Base-by-base conservation (phyloP, 345 rosid genomes). In the Citrus inodora region DNA sequence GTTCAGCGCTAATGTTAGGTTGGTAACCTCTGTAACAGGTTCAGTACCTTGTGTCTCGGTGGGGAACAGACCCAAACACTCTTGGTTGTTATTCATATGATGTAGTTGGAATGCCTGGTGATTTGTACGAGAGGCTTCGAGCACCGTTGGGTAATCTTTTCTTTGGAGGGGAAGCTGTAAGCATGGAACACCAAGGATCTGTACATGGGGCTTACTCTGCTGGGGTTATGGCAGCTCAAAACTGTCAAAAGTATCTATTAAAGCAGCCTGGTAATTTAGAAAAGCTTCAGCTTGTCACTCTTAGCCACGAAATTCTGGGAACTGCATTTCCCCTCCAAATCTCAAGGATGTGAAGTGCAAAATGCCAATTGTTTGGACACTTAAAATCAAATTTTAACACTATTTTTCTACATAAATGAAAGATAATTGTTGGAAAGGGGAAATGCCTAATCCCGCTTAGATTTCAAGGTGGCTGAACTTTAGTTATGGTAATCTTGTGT, bases 91-190 rank as follows among this genome's bases (percentile, higher is more conserved):
- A 94, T 70, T 88, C 95, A 0, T 94, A 91, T 6, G 98, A 94
- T 67, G 76, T 85, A n/a, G 95, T 92, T 24, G 98, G 97, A 66
- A 91, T 88, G 89, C 89, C 92, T 0, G 88, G 48, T 28, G 98
- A 92, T 85, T 25, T 88, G 9, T 94, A 92, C 8, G 88, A 89
- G 7, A 91, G 92, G 81, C 91, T 94, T 59, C 87, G 93, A 56
- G 87, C 87, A 63, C 93, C 95, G 0, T 73, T 92, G 13, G 95
- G 92, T 33, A 94, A 89, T 67, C 81, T 92, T 24, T 94, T 94
- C 85, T 94, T 94, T 8, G 97, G 93, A 79, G 98, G 98, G 77
- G 98, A 94, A 86, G 98, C 95, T 5, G 90, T 91, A 59, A 92
- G 93, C 80, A 78, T 90, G 74, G 97, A 94, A 6, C 93, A 90